These are phyloP conservation scores for Fusarium sublunatum DNA, from an alignment of 2,329 filamentous ascomycete genomes.

Conservation along the genomic window DNA sequence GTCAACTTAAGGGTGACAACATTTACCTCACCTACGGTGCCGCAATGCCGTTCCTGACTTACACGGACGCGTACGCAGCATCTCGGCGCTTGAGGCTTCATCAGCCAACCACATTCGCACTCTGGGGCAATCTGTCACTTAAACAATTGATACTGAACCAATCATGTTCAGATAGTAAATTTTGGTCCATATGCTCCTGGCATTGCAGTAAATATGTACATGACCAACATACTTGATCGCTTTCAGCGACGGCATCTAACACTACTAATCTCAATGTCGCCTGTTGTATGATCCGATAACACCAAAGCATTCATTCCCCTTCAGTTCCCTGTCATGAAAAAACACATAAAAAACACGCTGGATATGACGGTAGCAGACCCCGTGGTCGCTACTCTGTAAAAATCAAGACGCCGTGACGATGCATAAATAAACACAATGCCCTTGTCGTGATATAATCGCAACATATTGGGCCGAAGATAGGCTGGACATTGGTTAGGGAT, in stretches of 20 bases:
- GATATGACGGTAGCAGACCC: slow-evolving; percentile 40
- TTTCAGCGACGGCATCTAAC: slow-evolving; percentile 25
- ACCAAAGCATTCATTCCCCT: slow-evolving; percentile 33
- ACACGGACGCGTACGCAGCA: slow-evolving; percentile 12
- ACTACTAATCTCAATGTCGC: slow-evolving; percentile 22
- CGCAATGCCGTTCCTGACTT: slow-evolving; percentile 15
- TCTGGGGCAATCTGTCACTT: slow-evolving; percentile 18
- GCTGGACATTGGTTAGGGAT: not conserved
- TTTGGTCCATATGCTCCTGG: slow-evolving; percentile 26
- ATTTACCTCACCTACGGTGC: slow-evolving; percentile 10
- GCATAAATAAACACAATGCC: slow-evolving; percentile 38
- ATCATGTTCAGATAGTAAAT: not conserved
- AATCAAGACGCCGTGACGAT: slow-evolving; percentile 44
- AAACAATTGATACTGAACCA: not conserved
- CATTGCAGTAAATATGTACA: slow-evolving; percentile 39
- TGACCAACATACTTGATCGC: slow-evolving; percentile 8
- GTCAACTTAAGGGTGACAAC: too few species aligned
- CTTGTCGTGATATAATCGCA: slow-evolving; percentile 4
- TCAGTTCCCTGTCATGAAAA: slow-evolving; percentile 35
- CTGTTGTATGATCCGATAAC: slow-evolving; percentile 26
- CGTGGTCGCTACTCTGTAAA: slow-evolving; percentile 38
- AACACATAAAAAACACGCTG: slow-evolving; percentile 41
- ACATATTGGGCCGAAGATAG: not conserved
- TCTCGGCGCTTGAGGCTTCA: not conserved
- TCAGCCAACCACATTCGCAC: slow-evolving; percentile 17